Evolutionary conservation across 2,329 filamentous ascomycete species (phyloP), one percentile per base, ranked within the genome.

Genomic region (Aspergillus viridinutans): DNA sequence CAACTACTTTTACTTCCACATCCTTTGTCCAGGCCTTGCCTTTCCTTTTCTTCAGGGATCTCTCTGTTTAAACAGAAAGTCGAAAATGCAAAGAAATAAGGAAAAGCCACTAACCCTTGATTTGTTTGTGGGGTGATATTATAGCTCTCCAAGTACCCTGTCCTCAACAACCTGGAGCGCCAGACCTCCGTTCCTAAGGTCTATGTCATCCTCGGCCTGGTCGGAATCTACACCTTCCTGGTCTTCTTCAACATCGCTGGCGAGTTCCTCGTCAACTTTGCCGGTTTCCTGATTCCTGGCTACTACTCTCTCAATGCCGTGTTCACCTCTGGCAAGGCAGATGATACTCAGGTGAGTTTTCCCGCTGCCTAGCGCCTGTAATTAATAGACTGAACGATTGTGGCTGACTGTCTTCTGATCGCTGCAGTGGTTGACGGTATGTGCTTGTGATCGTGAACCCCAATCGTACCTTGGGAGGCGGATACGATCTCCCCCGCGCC

Each of bases 221-320:
- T 78, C 62, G 84, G 83, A 57, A 78, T 87, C 60, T 88, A 88
- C 80, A 86, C 86, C 78, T 87, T 87, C 81, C 78, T 87, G 55
- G 80, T 88, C 74, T 88, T 88, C 78, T 88, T 88, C 79, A 88
- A 88, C 79, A 87, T 88, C 64, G 85, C 82, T 60, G 85, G 85
- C 74, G 82, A 84, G 69, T 87, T 88, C 74, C 80, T 88, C 58
- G 84, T 87, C 71, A 88, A 88, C 76, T 80, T 85, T 67, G 84
- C 84, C 60, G 85, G 85, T 59, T 88, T 88, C 72, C 70, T 85
- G 62, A 76, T 88, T 60, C 85, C 85, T 49, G 83, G 81, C 62
- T 88, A 87, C 78, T 88, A 87, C 75, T 87, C 85, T 26, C 78
- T 88, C 55, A 76, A 83, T 63, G 85, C 85, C 35, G 74, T 88